phyloP scores from a whole-genome alignment of 2,329 filamentous ascomycete species.

The Penicillium sp. region DNA sequence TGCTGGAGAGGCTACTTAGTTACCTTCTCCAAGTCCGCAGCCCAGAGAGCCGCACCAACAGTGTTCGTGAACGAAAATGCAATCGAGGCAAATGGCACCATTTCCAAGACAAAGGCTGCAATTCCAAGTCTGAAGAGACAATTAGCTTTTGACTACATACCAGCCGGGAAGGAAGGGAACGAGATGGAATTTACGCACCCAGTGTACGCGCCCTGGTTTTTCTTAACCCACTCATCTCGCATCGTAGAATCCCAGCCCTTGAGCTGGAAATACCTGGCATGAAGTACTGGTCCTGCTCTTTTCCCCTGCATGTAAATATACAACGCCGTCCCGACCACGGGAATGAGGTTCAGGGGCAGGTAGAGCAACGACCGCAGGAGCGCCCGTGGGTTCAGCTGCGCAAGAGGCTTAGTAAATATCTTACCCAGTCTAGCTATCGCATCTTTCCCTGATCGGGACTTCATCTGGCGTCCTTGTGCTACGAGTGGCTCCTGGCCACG shows the following conservation, averaged over 20 bases:
- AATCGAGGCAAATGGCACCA: constrained; percentile 78
- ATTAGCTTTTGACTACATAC: constrained; percentile 10
- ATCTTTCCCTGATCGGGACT: constrained; percentile 46
- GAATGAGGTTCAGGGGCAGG: constrained; percentile 88
- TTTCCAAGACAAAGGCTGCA: constrained; percentile 75
- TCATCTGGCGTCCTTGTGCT: constrained; percentile 69
- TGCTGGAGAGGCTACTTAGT: constrained; percentile 19
- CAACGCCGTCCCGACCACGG: constrained; percentile 76
- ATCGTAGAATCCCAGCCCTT: constrained; percentile 73
- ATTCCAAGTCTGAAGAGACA: constrained; percentile 59
- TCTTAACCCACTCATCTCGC: constrained; percentile 65
- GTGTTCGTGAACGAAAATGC: constrained; percentile 89
- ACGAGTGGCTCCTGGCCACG: constrained; percentile 62
- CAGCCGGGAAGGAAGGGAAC: background rate
- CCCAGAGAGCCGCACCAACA: constrained; percentile 91
- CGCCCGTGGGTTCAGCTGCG: constrained; percentile 50
- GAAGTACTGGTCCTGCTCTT: constrained; percentile 52
- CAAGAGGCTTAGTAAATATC: constrained; percentile 53
- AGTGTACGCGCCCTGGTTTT: constrained; percentile 73
- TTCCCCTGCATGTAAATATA: constrained; percentile 75
- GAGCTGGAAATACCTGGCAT: constrained; percentile 79
- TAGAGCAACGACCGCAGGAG: constrained; percentile 79
- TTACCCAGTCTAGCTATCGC: constrained; percentile 57
- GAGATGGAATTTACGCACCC: constrained; percentile 55
- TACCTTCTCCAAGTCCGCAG: constrained; percentile 71